Percentiles rank a stretch among this genome's conserved stretches.
phyloP scores from a whole-genome alignment of 2,329 filamentous ascomycete species.

The Phaeosphaeria sp. region DNA sequence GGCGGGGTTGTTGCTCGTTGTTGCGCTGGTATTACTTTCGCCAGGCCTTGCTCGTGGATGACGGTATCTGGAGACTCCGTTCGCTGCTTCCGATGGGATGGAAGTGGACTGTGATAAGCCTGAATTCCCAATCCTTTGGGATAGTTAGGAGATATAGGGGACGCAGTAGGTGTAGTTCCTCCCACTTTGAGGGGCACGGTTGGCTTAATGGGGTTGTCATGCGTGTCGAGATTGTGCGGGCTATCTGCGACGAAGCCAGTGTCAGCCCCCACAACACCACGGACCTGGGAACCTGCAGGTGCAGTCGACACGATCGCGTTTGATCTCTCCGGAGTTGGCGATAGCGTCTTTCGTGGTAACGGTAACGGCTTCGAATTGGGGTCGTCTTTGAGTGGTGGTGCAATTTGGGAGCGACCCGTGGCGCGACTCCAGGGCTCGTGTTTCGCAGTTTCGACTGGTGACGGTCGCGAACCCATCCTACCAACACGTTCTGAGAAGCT shows the following conservation, averaged over 20 bases:
- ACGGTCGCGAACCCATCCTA: slow-evolving; percentile 29
- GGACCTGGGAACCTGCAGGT: slow-evolving; percentile 29
- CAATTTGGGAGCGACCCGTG: slow-evolving; percentile 70
- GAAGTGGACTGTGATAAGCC: slow-evolving; percentile 36
- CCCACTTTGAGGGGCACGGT: slow-evolving; percentile 51
- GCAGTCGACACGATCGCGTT: slow-evolving; percentile 31
- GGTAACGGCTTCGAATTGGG: slow-evolving; percentile 62
- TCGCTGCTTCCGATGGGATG: slow-evolving; percentile 32
- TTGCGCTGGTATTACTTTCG: slow-evolving; percentile 10
- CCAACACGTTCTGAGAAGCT: slow-evolving; percentile 37
- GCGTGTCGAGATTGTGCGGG: slow-evolving; percentile 26
- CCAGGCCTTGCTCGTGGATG: slow-evolving; percentile 9
- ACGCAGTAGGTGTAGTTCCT: slow-evolving; percentile 45
- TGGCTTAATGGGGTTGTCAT: slow-evolving; percentile 51
- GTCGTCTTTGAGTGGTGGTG: slow-evolving; percentile 69
- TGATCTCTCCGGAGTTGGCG: slow-evolving; percentile 22
- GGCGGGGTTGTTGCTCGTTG: slow-evolving; percentile 33
- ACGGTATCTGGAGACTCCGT: slow-evolving; percentile 18
- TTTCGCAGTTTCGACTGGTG: slow-evolving; percentile 53
- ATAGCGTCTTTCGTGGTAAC: slow-evolving; percentile 47
- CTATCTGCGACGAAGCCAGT: slow-evolving; percentile 38
- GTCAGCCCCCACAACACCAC: slow-evolving; percentile 31
- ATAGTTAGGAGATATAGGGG: slow-evolving; percentile 34
- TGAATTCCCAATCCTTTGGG: slow-evolving; percentile 30
- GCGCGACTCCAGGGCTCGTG: slow-evolving; percentile 72